These are phyloP conservation scores for Solanum virginianum DNA, from an alignment of 257 asterid species.

Conservation along the genomic window DNA sequence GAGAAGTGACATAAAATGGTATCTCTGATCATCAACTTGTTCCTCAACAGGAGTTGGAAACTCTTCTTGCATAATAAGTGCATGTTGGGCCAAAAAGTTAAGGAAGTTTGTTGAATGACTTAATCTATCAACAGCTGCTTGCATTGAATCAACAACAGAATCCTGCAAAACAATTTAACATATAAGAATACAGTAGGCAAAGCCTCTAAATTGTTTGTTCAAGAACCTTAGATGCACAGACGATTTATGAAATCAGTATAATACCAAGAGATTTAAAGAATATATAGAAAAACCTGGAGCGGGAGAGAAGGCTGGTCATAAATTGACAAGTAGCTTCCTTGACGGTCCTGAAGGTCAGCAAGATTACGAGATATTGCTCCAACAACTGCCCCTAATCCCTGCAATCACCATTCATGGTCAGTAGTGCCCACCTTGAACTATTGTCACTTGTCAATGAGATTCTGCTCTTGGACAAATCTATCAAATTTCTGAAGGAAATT, in stretches of 20 bases:
- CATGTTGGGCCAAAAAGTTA: slow-evolving; percentile 87
- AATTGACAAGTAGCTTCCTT: slow-evolving; percentile 93
- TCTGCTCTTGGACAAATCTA: background rate
- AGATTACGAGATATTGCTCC: slow-evolving; percentile 98
- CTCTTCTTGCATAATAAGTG: slow-evolving; percentile 94
- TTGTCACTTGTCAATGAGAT: background rate
- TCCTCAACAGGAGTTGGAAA: slow-evolving; percentile 61
- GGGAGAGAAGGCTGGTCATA: slow-evolving; percentile 86
- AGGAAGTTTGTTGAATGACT: slow-evolving; percentile 84
- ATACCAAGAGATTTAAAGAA: background rate
- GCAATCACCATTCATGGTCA: slow-evolving; percentile 11
- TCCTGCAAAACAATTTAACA: slow-evolving; percentile 41
- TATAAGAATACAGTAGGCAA: slow-evolving; percentile 2
- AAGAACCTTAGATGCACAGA: background rate
- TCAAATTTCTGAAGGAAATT: background rate
- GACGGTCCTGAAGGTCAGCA: slow-evolving; percentile 90
- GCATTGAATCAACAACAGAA: slow-evolving; percentile 72
- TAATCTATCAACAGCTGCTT: slow-evolving; percentile 79
- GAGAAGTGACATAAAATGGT: slow-evolving; percentile 86
- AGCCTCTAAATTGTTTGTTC: background rate
- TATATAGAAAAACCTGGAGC: slow-evolving; percentile 36
- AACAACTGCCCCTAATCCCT: slow-evolving; percentile 98
- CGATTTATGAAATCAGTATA: background rate
- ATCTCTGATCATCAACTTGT: slow-evolving; percentile 55
- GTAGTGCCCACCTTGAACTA: background rate